phyloP scores from a whole-genome alignment of 83 land plant species.

The Picea engelmannii region DNA sequence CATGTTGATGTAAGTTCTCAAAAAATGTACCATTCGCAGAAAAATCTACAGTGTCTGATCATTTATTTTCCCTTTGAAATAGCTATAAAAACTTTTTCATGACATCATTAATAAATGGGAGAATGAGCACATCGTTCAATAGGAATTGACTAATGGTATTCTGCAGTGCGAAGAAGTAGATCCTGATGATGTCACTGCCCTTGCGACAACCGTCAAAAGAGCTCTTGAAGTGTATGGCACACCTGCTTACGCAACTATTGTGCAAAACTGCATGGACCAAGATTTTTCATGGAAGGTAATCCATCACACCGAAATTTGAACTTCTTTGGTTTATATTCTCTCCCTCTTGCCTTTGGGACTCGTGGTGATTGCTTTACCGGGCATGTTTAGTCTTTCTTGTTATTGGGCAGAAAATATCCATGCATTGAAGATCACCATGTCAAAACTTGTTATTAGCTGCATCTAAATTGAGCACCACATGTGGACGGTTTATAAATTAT shows the following conservation, averaged over 20 bases:
- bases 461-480: not conserved
- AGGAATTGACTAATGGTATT: not conserved
- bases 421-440: not conserved
- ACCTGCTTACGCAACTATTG: constrained; percentile 52
- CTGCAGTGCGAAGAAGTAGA: constrained; percentile 61
- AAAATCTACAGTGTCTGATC: not conserved
- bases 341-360: not conserved
- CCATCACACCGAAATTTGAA: not conserved
- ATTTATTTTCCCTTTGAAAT: constrained; percentile 14
- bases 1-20: constrained; percentile 68
- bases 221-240: constrained; percentile 65
- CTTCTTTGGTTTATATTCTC: not conserved
- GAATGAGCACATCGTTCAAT: too few relatives aligned
- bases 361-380: not conserved
- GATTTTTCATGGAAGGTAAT: constrained; percentile 98
- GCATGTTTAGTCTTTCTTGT: not conserved
- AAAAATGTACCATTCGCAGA: not conserved
- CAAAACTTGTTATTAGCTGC: not conserved
- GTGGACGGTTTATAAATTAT: not conserved
- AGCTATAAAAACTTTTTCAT: not conserved
- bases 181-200: constrained; percentile 62
- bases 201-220: constrained; percentile 54
- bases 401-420: not conserved
- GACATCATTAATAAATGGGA: not conserved
- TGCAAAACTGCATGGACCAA: constrained; percentile 86